Percentiles rank a stretch among this genome's conserved stretches.
Conservation (phyloP, 1,284 basidiomycete species). For the Boletellus deceptivus region DNA sequence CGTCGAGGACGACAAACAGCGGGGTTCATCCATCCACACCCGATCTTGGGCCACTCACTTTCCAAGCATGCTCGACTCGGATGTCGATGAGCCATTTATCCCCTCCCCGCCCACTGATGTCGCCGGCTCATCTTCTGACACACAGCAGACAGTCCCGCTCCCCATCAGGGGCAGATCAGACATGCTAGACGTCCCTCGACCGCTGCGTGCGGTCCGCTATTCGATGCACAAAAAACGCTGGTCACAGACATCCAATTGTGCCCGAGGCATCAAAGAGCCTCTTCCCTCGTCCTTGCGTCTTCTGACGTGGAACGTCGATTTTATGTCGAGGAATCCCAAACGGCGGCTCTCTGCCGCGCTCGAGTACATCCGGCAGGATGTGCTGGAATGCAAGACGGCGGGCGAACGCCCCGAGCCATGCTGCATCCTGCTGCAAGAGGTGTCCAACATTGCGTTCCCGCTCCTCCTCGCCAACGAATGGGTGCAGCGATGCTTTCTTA, state of each 20-base stretch:
- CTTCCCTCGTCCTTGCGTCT: slow-evolving; percentile 46
- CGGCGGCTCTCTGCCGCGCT: slow-evolving; percentile 50
- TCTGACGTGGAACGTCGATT: slow-evolving; percentile 70
- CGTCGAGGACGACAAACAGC: slow-evolving; percentile 10
- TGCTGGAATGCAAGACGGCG: slow-evolving; percentile 42
- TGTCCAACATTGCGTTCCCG: slow-evolving; percentile 43
- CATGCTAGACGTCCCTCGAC: slow-evolving; percentile 29
- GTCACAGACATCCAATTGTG: slow-evolving; percentile 36
- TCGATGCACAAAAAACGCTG: slow-evolving; percentile 33
- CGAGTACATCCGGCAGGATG: slow-evolving; percentile 49
- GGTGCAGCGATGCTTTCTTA: slow-evolving; percentile 57
- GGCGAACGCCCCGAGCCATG: slow-evolving; percentile 50
- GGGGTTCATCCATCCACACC: slow-evolving; percentile 8
- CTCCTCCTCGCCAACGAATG: slow-evolving; percentile 53
- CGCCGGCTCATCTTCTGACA: slow-evolving; percentile 31
- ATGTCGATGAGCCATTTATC: slow-evolving; percentile 32
- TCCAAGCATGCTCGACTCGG: slow-evolving; percentile 28
- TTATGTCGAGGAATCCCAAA: slow-evolving; percentile 34
- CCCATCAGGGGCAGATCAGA: slow-evolving; percentile 16
- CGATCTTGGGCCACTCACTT: slow-evolving; percentile 8
- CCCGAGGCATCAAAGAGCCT: slow-evolving; percentile 32
- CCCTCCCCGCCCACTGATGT: slow-evolving; percentile 31
- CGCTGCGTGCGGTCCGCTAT: slow-evolving; percentile 34
- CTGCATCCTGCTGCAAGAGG: slow-evolving; percentile 66
- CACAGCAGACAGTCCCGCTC: slow-evolving; percentile 27